These are phyloP conservation scores for Mercurialis annua DNA, from an alignment of 345 rosid genomes.

Conservation along the genomic window DNA sequence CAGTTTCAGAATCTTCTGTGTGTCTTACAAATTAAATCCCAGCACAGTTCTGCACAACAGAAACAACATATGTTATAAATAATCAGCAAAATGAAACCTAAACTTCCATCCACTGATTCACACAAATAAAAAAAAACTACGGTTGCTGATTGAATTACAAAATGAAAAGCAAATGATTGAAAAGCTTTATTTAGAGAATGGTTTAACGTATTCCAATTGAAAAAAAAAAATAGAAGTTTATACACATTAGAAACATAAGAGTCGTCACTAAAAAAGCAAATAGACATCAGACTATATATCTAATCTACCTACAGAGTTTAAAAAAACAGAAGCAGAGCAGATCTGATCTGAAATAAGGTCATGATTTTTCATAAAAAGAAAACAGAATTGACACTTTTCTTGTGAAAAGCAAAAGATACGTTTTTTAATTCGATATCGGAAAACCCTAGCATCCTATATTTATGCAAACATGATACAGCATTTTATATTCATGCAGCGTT, in stretches of 20 bases:
- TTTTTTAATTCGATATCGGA: background rate
- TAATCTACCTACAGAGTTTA: too few species aligned
- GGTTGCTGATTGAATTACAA: too few species aligned
- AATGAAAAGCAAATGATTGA: too few species aligned
- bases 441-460: too few species aligned
- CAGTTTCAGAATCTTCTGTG: background rate
- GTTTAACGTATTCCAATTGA: background rate
- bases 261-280: background rate
- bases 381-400: background rate
- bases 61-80: background rate
- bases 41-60: slow-evolving; percentile 9
- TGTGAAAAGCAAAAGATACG: background rate
- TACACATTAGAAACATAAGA: background rate
- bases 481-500: background rate
- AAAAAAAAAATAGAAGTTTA: background rate
- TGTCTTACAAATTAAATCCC: background rate
- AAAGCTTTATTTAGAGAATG: too few species aligned
- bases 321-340: background rate
- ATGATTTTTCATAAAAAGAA: background rate
- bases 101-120: too few species aligned
- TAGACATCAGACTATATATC: background rate
- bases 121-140: background rate
- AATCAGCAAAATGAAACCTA: background rate
- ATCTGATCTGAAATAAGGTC: slow-evolving; percentile 15
- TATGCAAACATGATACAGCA: too few species aligned